phyloP scores from a whole-genome alignment of 371 early-diverging fungal genomes.

The Apophysomyces elegans region DNA sequence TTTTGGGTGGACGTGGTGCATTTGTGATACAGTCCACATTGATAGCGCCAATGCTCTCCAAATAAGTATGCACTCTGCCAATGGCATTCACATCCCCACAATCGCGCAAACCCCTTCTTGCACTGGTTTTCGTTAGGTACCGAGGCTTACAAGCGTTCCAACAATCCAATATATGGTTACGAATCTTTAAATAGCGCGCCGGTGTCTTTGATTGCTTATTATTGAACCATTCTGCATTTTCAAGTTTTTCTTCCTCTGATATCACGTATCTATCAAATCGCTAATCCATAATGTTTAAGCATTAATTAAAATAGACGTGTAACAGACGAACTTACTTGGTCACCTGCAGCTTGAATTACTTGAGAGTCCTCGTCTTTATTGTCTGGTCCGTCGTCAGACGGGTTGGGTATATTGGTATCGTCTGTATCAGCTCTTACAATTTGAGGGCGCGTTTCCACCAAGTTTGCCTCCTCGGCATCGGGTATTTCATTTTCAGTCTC shows the following conservation, averaged over 20 bases:
- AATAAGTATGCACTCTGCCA: conserved; percentile 82
- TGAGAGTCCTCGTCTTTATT: not conserved
- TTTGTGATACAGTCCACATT: conserved; percentile 60
- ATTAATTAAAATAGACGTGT: not conserved
- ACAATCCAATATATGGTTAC: conserved; percentile 80
- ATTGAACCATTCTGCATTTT: conserved; percentile 78
- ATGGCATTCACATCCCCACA: conserved; percentile 94
- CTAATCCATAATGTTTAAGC: not conserved
- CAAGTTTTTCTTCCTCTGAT: conserved; percentile 62
- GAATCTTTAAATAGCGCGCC: conserved; percentile 81
- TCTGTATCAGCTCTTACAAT: not conserved
- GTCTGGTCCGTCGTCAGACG: not conserved
- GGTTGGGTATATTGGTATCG: conserved; percentile 3
- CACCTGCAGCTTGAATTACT: not conserved
- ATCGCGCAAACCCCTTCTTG: conserved; percentile 48
- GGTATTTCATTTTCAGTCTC: no score
- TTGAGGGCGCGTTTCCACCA: no score
- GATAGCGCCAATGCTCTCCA: conserved; percentile 82
- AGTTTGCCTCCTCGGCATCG: no score
- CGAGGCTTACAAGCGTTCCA: conserved; percentile 72
- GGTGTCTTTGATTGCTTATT: conserved; percentile 83
- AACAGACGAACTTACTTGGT: not conserved
- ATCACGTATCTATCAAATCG: conserved; percentile 35
- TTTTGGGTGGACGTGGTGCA: conserved; percentile 42
- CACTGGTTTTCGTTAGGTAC: conserved; percentile 63